Percentiles rank a stretch among this genome's conserved stretches.
Evolutionary conservation across 2,329 filamentous ascomycete genomes (phyloP).

Genomic region (Colletotrichum sp.): DNA sequence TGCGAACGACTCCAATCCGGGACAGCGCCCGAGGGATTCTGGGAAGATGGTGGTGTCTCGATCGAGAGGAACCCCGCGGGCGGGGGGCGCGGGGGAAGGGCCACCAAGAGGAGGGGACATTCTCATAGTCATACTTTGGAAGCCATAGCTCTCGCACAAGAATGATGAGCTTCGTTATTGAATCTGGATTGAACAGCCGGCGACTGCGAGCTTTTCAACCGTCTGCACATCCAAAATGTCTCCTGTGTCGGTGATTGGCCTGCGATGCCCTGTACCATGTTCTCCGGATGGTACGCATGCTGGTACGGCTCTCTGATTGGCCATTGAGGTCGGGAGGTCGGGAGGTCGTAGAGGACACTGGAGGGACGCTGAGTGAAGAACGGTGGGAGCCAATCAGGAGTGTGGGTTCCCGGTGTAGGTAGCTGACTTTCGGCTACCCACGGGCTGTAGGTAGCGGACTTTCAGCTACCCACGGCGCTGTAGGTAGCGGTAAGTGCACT

Average conservation of each 20-base stretch:
- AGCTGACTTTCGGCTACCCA: too few species aligned
- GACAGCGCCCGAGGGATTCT: background rate
- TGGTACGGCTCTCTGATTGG: background rate
- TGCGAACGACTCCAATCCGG: background rate
- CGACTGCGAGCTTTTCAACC: background rate
- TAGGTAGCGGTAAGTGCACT: too few species aligned
- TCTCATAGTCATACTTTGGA: background rate
- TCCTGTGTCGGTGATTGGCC: background rate
- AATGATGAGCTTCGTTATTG: background rate
- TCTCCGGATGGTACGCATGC: background rate
- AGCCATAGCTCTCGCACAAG: background rate
- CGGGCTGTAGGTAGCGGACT: too few species aligned
- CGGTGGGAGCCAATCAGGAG: too few species aligned
- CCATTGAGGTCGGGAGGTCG: background rate
- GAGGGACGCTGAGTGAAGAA: too few species aligned
- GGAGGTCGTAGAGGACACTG: background rate
- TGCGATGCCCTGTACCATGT: background rate
- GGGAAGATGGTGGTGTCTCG: background rate
- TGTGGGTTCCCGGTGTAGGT: too few species aligned
- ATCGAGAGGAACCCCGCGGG: background rate
- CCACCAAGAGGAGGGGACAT: background rate
- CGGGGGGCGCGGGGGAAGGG: background rate
- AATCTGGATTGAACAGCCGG: background rate
- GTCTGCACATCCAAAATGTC: background rate
- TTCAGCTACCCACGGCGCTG: too few species aligned